Conservation (phyloP, 2,329 filamentous ascomycete genomes). For the Coniochaeta ligniaria region DNA sequence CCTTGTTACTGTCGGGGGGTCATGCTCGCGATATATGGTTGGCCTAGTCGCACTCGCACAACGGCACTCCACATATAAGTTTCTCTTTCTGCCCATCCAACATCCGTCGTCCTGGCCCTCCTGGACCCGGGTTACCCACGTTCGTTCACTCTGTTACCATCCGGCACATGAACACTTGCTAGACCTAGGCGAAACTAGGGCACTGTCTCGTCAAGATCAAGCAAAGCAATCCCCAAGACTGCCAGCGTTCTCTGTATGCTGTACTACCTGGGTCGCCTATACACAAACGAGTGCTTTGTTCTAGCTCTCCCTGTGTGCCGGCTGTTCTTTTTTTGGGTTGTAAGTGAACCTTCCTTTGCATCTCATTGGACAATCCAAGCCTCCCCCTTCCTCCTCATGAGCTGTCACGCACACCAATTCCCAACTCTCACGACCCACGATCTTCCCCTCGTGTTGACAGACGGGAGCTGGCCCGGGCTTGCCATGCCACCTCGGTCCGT, state of each 20-base stretch:
- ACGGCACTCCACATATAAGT: neutral
- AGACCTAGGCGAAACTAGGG: neutral
- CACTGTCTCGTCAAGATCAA: neutral
- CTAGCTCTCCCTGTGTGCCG: neutral
- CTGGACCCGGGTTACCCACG: neutral
- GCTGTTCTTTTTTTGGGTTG: slow-evolving; percentile 1
- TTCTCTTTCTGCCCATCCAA: neutral
- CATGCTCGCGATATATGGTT: neutral
- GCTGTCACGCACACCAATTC: neutral
- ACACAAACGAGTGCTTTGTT: neutral
- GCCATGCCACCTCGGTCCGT: neutral
- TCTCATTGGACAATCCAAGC: slow-evolving; percentile 1
- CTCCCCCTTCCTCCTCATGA: neutral
- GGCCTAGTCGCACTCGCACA: neutral
- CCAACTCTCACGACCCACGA: neutral
- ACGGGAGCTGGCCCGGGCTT: neutral
- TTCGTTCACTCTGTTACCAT: neutral
- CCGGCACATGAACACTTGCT: neutral
- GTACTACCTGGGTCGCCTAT: neutral
- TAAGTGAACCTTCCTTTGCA: neutral
- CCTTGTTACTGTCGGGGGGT: neutral
- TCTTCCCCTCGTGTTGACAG: neutral
- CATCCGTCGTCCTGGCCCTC: neutral
- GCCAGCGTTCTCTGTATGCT: neutral
- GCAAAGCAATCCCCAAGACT: neutral